A percentile compares a stretch with the other conserved stretches of the same genome.
phyloP scores from a whole-genome alignment of 768 basidiomycete species.

The Lyophyllum atratum region DNA sequence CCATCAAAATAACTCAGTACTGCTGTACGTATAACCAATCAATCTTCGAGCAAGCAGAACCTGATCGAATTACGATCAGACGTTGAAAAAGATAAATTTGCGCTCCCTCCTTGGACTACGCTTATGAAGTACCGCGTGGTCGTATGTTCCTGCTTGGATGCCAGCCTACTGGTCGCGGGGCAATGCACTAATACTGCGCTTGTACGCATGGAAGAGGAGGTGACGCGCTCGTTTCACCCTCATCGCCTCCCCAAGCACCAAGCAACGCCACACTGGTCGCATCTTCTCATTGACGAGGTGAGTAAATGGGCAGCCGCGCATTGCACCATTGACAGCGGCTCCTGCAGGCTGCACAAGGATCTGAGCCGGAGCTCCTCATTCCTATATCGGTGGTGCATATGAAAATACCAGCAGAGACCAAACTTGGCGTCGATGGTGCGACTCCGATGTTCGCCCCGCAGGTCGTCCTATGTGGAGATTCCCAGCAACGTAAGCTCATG shows the following conservation, averaged over 20 bases:
- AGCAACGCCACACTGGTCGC: slow-evolving; percentile 51
- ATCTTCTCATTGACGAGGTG: slow-evolving; percentile 54
- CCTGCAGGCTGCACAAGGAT: slow-evolving; percentile 52
- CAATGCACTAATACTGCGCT: slow-evolving; percentile 45
- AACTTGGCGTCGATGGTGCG: slow-evolving; percentile 1
- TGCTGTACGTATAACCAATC: slow-evolving; percentile 37
- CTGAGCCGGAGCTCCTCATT: slow-evolving; percentile 50
- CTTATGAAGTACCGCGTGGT: slow-evolving; percentile 50
- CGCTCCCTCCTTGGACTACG: slow-evolving; percentile 46
- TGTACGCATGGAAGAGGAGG: slow-evolving; percentile 40
- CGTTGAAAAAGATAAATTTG: slow-evolving; percentile 46
- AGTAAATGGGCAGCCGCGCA: neutral
- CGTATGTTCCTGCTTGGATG: slow-evolving; percentile 48
- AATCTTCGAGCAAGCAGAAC: neutral
- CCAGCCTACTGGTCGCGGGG: slow-evolving; percentile 43
- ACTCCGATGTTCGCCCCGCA: slow-evolving; percentile 35
- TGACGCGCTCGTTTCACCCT: slow-evolving; percentile 40
- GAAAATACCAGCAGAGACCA: slow-evolving; percentile 14
- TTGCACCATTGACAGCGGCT: neutral
- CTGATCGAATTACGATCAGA: slow-evolving; percentile 27
- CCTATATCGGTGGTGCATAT: slow-evolving; percentile 50
- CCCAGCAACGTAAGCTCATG: slow-evolving; percentile 43
- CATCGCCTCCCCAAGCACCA: slow-evolving; percentile 27
- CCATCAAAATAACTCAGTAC: slow-evolving; percentile 43
- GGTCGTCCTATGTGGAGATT: slow-evolving; percentile 52